Percentiles rank a stretch among this genome's conserved stretches.
phyloP scores from a whole-genome alignment of 208 protist genomes.

The Porcisia hertigi region DNA sequence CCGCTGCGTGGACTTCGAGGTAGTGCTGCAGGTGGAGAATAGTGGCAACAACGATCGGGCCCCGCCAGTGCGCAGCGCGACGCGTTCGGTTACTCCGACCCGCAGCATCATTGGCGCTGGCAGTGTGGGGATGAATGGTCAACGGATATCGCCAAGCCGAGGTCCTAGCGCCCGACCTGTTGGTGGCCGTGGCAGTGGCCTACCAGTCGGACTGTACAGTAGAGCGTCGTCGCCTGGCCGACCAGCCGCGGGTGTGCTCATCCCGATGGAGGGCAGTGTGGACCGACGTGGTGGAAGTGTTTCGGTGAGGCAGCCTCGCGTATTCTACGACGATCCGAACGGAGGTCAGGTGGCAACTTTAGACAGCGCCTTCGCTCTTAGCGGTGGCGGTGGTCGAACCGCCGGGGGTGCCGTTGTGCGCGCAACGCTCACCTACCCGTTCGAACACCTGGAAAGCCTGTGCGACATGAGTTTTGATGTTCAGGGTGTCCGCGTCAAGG shows the following conservation, averaged over 20 bases:
- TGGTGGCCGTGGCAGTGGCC: constrained; percentile 9
- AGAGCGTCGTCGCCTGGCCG: constrained; percentile 22
- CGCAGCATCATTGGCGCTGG: constrained; percentile 12
- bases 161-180: constrained; percentile 16
- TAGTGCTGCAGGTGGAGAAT: constrained; percentile 61
- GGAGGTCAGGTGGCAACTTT: constrained; percentile 24
- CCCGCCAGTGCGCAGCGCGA: constrained; percentile 36
- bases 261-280: constrained; percentile 30
- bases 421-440: constrained; percentile 79
- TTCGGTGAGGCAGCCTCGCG: constrained; percentile 6
- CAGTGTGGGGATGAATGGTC: neutral
- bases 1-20: constrained; percentile 77
- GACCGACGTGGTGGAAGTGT: constrained; percentile 31
- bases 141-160: constrained; percentile 16
- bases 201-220: constrained; percentile 4
- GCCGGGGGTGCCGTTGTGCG: constrained; percentile 22
- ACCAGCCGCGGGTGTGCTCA: constrained; percentile 17
- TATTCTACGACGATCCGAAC: constrained; percentile 27
- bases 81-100: constrained; percentile 31
- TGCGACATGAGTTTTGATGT: constrained; percentile 91
- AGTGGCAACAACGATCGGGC: constrained; percentile 24
- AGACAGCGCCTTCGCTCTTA: constrained; percentile 19
- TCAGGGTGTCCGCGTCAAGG: constrained; percentile 77
- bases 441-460: constrained; percentile 75
- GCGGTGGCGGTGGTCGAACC: constrained; percentile 5